Evolutionary conservation across 495 filamentous ascomycete species (phyloP).

Genomic region (Gamarada debralockiae): DNA sequence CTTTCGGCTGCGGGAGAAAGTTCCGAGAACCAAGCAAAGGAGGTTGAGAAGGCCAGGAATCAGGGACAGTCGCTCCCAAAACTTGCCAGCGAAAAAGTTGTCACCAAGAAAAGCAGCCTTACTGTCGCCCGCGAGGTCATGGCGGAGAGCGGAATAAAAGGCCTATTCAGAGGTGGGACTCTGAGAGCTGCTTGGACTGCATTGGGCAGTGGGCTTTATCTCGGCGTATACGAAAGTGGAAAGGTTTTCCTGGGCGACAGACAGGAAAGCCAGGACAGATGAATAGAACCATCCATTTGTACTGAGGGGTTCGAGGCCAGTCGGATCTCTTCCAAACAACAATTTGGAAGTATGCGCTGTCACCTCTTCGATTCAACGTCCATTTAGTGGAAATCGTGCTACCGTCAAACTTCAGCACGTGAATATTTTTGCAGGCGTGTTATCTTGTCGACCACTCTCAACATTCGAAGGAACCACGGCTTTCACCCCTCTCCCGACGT

Average conservation of each 20-base stretch:
- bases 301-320: neutral
- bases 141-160: conserved; percentile 58
- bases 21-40: conserved; percentile 18
- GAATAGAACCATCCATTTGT: too few relatives aligned
- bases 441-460: neutral
- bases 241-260: conserved; percentile 57
- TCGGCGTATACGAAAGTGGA: conserved; percentile 80
- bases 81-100: conserved; percentile 25
- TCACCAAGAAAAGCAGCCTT: conserved; percentile 36
- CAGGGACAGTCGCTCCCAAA: conserved; percentile 23
- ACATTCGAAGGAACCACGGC: neutral
- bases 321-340: conserved; percentile 3
- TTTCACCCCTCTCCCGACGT: neutral
- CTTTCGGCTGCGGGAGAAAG: conserved; percentile 39
- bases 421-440: neutral
- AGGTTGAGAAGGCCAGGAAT: conserved; percentile 20
- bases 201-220: conserved; percentile 75
- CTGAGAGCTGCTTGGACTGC: conserved; percentile 79
- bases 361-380: neutral
- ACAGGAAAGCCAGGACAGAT: neutral
- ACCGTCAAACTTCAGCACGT: neutral
- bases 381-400: neutral
- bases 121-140: conserved; percentile 60
- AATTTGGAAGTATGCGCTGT: conserved; percentile 1
- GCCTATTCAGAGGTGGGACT: conserved; percentile 73